A percentile compares a stretch with the other conserved stretches of the same genome.
Evolutionary conservation across 1,139 yeast species (phyloP).

Genomic region (Saccharomyces hybrid): DNA sequence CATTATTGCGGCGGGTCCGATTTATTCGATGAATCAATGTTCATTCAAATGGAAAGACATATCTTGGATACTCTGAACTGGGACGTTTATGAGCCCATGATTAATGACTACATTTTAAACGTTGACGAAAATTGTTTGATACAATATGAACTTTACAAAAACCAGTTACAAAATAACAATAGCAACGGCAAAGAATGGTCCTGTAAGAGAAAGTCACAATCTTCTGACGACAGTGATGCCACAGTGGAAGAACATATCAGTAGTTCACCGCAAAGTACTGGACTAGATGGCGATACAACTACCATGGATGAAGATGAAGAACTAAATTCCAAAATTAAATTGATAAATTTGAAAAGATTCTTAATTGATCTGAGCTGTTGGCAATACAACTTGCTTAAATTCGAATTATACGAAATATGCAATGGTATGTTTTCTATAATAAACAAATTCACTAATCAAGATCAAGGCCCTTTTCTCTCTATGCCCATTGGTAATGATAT

Average conservation of each 20-base stretch:
- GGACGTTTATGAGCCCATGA: slow-evolving; percentile 54
- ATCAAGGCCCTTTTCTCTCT: slow-evolving; percentile 29
- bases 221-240: slow-evolving; percentile 26
- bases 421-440: slow-evolving; percentile 28
- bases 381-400: slow-evolving; percentile 28
- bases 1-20: slow-evolving; percentile 51
- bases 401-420: slow-evolving; percentile 28
- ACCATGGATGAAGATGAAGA: slow-evolving; percentile 27
- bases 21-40: slow-evolving; percentile 83
- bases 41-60: slow-evolving; percentile 91
- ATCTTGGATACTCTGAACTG: slow-evolving; percentile 78
- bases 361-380: slow-evolving; percentile 28
- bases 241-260: slow-evolving; percentile 20
- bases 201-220: slow-evolving; percentile 21
- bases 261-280: background rate
- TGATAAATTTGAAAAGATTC: slow-evolving; percentile 29
- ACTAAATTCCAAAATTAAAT: slow-evolving; percentile 23
- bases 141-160: slow-evolving; percentile 34
- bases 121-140: slow-evolving; percentile 36
- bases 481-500: slow-evolving; percentile 23
- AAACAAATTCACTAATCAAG: slow-evolving; percentile 28
- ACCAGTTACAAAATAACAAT: slow-evolving; percentile 28
- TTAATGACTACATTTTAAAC: slow-evolving; percentile 44
- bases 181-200: slow-evolving; percentile 21
- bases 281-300: slow-evolving; percentile 8